Evolutionary conservation across 495 filamentous ascomycete genomes (phyloP).

Genomic region (Cryomyces antarcticus): DNA sequence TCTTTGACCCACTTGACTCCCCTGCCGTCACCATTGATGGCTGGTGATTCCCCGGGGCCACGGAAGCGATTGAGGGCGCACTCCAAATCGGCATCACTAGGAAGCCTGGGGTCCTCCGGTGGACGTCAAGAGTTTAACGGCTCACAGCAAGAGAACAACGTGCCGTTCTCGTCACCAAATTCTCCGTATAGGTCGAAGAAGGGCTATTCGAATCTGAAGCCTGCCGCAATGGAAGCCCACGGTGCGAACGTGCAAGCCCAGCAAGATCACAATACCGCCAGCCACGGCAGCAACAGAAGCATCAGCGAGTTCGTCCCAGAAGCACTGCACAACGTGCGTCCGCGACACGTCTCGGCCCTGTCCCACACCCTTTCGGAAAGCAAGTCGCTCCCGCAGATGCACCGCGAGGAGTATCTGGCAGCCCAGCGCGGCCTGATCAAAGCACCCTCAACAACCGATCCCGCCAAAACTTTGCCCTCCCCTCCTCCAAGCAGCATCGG

Average conservation of each 20-base stretch:
- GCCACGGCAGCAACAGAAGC: conserved; percentile 50
- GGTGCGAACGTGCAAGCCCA: conserved; percentile 17
- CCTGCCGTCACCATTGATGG: conserved; percentile 68
- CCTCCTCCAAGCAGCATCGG: conserved; percentile 28
- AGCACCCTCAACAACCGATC: conserved; percentile 22
- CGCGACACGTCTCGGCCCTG: conserved; percentile 35
- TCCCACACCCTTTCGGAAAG: conserved; percentile 21
- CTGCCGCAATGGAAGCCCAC: conserved; percentile 15
- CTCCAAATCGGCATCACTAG: conserved; percentile 14
- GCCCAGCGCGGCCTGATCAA: conserved; percentile 47
- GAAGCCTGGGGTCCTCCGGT: conserved; percentile 17
- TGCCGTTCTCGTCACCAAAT: conserved; percentile 6
- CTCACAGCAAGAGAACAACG: conserved; percentile 6
- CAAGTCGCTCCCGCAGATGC: conserved; percentile 30
- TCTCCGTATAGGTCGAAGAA: conserved; percentile 4
- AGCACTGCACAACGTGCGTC: conserved; percentile 38
- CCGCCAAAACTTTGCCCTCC: conserved; percentile 2
- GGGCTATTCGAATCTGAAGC: conserved; percentile 8
- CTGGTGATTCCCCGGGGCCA: conserved; percentile 48
- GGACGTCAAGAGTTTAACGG: conserved; percentile 5
- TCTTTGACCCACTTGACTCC: conserved; percentile 77
- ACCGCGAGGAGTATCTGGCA: conserved; percentile 65
- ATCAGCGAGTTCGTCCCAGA: conserved; percentile 74
- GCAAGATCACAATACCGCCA: conserved; percentile 18
- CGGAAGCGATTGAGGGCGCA: conserved; percentile 32